Base-by-base conservation (phyloP, 2,329 filamentous ascomycete species). In the Monilinia fructigena region DNA sequence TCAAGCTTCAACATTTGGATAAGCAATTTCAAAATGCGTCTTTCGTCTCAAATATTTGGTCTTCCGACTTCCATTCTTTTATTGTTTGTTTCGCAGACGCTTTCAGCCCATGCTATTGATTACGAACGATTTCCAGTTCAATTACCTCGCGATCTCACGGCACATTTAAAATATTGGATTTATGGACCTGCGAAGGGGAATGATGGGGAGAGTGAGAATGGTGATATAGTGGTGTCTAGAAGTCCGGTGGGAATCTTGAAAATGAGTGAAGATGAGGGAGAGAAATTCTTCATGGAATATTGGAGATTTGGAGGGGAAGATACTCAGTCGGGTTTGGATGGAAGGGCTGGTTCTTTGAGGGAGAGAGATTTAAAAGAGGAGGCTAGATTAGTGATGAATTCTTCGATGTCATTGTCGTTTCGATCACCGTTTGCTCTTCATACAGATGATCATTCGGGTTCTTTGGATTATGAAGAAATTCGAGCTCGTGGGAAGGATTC, bases 271-370 rank as follows among this genome's bases (percentile, higher is more conserved):
- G 87, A 92, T 74, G 84, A 86, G 60, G 85, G 85, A 68, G 89
- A 91, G 75, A 95, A 92, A 82, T 89, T 94, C 75, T 85, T 88
- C 71, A 80, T 88, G 66, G 83, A 90, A 55, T 89, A 92, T 76
- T 88, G 75, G 75, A 71, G 72, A 79, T 74, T 74, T 65, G 72
- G 72, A 16, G 68, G 68, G 31, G 68, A 72, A 5, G 42, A 67
- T n/a, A 55, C 50, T n/a, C 66, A 68, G 62, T 66, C 50, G 28
- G 58, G 55, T 23, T 50, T 63, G 52, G 56, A 66, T 12, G 54
- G 23, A 11, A 23, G 18, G n/a, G 50, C 14, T 26, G 54, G 28
- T 35, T 10, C 26, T 45, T 53, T 70, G 52, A 58, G 72, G 60
- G 42, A 66, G 20, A 71, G 72, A 54, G 70, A 74, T 66, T 63